These are phyloP conservation scores for Acer campestre DNA, from an alignment of 345 rosid species.

Conservation along the genomic window DNA sequence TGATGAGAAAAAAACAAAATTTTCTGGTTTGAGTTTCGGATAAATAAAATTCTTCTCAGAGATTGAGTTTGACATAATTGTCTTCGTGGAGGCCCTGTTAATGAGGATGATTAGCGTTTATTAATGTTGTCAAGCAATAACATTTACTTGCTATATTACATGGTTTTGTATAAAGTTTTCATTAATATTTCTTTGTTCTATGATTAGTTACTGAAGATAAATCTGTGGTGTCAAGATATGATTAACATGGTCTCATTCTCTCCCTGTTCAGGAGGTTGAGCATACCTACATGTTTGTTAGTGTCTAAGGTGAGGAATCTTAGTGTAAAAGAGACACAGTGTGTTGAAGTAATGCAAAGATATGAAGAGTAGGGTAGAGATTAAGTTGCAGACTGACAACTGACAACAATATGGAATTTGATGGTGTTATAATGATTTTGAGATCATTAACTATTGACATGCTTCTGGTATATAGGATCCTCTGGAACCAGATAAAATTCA, in stretches of 20 bases:
- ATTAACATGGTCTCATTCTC: neutral
- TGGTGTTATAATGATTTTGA: neutral
- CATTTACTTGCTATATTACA: neutral
- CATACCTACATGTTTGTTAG: neutral
- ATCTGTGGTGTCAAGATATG: neutral
- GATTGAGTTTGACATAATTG: too few species aligned
- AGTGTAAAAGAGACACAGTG: neutral
- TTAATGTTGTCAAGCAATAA: neutral
- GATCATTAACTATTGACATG: neutral
- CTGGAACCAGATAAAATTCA: neutral
- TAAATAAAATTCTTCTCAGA: neutral
- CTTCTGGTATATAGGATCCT: neutral
- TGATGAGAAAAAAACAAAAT: neutral
- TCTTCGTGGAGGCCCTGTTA: neutral
- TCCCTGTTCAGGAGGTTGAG: neutral
- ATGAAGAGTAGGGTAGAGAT: neutral
- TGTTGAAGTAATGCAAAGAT: constrained; percentile 3
- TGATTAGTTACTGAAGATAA: constrained; percentile 7
- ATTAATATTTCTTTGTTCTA: neutral
- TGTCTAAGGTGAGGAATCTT: neutral
- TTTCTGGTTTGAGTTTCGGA: neutral
- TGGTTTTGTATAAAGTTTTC: neutral
- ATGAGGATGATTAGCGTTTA: neutral
- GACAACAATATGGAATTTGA: neutral
- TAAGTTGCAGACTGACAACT: neutral